Conservation (phyloP, 75 land plant species). For the Larix kaempferi region DNA sequence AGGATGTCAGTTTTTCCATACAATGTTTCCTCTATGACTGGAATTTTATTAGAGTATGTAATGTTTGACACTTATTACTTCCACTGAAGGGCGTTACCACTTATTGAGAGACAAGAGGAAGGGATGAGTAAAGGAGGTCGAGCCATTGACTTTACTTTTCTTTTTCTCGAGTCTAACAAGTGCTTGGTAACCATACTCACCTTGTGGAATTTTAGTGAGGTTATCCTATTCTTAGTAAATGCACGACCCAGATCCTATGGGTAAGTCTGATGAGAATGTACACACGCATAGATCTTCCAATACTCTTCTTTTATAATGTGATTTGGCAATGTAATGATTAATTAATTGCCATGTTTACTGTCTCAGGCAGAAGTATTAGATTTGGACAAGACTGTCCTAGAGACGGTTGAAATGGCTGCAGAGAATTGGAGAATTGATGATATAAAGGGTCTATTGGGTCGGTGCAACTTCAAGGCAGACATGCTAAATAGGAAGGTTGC, state of each 20-base stretch:
- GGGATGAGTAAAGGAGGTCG: not conserved
- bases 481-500: slow-evolving; percentile 93
- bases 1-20: not conserved
- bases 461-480: slow-evolving; percentile 95
- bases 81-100: not conserved
- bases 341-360: not conserved
- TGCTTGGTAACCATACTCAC: not conserved
- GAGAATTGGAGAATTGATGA: slow-evolving; percentile 95
- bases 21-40: not conserved
- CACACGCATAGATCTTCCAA: not conserved
- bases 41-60: not conserved
- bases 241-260: not conserved
- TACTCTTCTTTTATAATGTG: not conserved
- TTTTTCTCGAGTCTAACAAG: not conserved
- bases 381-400: slow-evolving; percentile 83
- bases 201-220: not conserved
- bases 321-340: not conserved
- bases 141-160: not conserved
- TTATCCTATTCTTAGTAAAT: not conserved
- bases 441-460: slow-evolving; percentile 93
- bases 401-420: slow-evolving; percentile 90
- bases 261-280: slow-evolving; percentile 1
- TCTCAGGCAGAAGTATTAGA: slow-evolving; percentile 95
- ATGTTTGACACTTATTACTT: not conserved
- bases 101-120: slow-evolving; percentile 4